Evolutionary conservation across 1,139 yeast species (phyloP), one percentile per base, ranked within the genome.

Genomic region (Kluyveromyces marxianus): DNA sequence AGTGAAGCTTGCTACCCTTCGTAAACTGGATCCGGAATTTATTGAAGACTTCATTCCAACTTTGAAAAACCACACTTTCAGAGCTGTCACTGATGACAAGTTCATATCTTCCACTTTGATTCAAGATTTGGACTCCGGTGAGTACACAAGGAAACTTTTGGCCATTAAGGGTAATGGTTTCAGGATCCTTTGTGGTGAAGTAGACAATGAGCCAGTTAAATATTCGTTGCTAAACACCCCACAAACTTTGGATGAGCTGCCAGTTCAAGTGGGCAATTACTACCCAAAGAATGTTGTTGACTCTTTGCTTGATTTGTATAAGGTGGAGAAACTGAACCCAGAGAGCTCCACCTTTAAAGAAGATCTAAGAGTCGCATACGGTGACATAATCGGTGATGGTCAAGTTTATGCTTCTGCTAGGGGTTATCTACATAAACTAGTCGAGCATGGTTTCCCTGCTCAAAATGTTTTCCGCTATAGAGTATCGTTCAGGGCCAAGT

Each of bases 371-470:
- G 48, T 8, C 55, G 60, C 42, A 24, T 47, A 47, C 52, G 74
- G 74, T 10, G 48, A 48, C 4, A 68, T 70, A 14, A 62, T 68
- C 42, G 61, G 67, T 33, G 74, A 70, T 50, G 62, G 68, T 26
- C 74, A 70, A 50, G 71, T 70, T 5, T 67, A 69, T 44, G 64
- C 67, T 3, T 65, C 73, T 1, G 49, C 60, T 3, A 56, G 74
- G 46, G 66, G 70, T 1, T 60, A 66, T 37, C 48, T 70, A 5
- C 54, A 63, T 28, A 54, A 44, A 25, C 42, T 49, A 42, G 37
- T 45, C 14, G 32, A 30, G 14, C 44, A 43, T 8, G 50, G 50
- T 4, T 44, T 49, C 45, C 67, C 70, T 3, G 44, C 47, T 31
- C 51, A 55, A 3, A 48, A 57, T n/a, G 55, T 68, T 21, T 57